phyloP scores from a whole-genome alignment of 768 basidiomycete genomes.

The Leccinum rimulosum region DNA sequence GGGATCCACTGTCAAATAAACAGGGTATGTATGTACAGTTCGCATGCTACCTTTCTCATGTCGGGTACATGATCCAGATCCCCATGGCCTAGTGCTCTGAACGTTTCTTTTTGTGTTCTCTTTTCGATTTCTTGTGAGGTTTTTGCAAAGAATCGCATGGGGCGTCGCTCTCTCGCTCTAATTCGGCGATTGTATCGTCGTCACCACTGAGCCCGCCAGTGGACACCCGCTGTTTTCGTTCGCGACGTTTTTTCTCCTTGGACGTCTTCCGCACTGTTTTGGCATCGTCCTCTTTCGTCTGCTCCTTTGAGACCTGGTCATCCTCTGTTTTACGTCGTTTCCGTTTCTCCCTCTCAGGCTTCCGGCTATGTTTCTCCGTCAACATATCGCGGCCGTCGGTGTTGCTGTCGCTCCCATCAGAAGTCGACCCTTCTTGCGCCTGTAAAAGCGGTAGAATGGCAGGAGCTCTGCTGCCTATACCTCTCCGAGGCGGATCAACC shows the following conservation, averaged over 20 bases:
- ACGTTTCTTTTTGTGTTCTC: slow-evolving; percentile 2
- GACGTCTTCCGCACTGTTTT: slow-evolving; percentile 18
- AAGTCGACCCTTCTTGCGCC: background rate
- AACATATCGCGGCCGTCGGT: background rate
- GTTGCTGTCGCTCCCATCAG: slow-evolving; percentile 15
- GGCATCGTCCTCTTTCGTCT: slow-evolving; percentile 5
- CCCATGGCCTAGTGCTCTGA: background rate
- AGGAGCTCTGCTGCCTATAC: slow-evolving; percentile 9
- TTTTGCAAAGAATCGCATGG: background rate
- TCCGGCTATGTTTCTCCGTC: slow-evolving; percentile 35
- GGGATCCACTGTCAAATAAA: background rate
- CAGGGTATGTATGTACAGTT: slow-evolving; percentile 18
- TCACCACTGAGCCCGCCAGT: background rate
- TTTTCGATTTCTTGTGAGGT: slow-evolving; percentile 8
- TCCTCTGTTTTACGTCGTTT: slow-evolving; percentile 16
- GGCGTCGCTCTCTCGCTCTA: background rate
- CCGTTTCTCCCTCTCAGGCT: slow-evolving; percentile 27
- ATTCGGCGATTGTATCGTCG: background rate
- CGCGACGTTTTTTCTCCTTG: slow-evolving; percentile 27
- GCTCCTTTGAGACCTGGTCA: slow-evolving; percentile 4
- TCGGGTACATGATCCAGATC: background rate
- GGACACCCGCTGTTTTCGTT: slow-evolving; percentile 12
- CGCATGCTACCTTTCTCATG: background rate
- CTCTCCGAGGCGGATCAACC: slow-evolving; percentile 3
- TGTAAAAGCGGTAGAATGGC: background rate